Base-by-base conservation (phyloP, 345 rosid genomes). In the Linum usitatissimum region DNA sequence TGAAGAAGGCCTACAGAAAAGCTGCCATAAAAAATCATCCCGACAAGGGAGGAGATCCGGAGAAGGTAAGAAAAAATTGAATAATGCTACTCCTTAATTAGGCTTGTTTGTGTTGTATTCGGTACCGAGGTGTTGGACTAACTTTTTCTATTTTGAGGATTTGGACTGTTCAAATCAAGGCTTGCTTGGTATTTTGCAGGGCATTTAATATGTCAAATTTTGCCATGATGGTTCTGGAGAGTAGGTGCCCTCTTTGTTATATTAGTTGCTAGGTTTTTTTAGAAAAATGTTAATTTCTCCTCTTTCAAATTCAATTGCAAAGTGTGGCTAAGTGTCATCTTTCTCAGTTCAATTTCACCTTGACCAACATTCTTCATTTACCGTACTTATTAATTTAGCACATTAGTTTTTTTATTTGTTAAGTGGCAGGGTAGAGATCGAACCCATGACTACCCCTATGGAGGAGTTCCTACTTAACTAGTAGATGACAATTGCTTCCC, bases 11-110 rank as follows among this genome's bases (percentile, higher is more conserved):
- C 21, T 83, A 83, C 53, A 75, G 54, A 66, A 83, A 81, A 70
- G 70, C 84, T 64, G 82, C 88, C 36, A 79, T 83, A 39, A 79
- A 79, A 73, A 83, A 83, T 65, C 88, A 83, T 76, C 88, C 85
- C 3, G 88, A 83, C 67, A 83, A 81, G 71, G 85, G 85, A 64
- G 88, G 88, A 65, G 85, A 83, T 55, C 79, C 82, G 19, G 88
- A 83, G 68, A 79, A 83, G 83, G 85, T 81, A 63, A 40, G 48
- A 12, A 7, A 1, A 40, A 40, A 40, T 40, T 40, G 28, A 23
- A 23, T 23, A 23, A 23, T 23, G 28, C 28, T 23, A 40, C 48
- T 6, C 13, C 13, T 40, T 40, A 7, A 17, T 23, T 12, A 61
- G 36, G 19, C 34, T 23, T 65, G 57, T 49, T 12, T 39, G 9